Evolutionary conservation across 2,329 filamentous ascomycete species (phyloP), one percentile per base, ranked within the genome.

Genomic region (Aureobasidium namibiae): DNA sequence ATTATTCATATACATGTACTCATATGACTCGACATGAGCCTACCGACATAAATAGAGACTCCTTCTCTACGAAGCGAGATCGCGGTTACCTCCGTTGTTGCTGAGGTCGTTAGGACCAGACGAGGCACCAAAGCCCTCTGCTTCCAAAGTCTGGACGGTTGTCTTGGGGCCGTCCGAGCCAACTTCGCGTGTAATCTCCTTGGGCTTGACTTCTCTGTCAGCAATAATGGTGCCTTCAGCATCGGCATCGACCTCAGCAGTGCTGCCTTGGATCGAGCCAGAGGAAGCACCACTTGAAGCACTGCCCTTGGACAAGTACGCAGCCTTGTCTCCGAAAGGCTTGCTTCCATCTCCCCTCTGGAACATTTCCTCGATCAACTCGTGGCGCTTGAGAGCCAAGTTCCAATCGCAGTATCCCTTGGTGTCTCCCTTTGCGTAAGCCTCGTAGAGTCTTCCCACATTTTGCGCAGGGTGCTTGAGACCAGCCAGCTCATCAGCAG

Each of bases 151-250:
- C 18, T 56, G 26, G 18, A 26, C 52, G 16, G 39, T 56, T 11
- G 52, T 45, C 24, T 56, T 39, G 3, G 26, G 14, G 1, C 42
- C 33, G 21, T 38, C 50, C 2, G 24, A 4, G 2, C 50, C 38
- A 23, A 75, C 71, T 45, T 79, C 74, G 49, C 73, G 72, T 33
- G 79, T 75, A 45, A 80, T 72, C 66, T 84, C 80, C 65, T 81
- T 79, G 26, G 82, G 77, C 71, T 82, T 82, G 61, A 77, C 75
- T 26, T 74, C 76, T 70, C 82, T 81, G 70, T 82, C 75, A 29
- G 75, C 74, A 50, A 79, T 74, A 58, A 78, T 76, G 46, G 75
- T 70, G 42, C 76, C 75, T 63, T 81, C 78, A 38, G 81, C 79
- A 56, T 56, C 52, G n/a, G 49, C 49, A 16, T 53, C 49, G 21